Base-by-base conservation (phyloP, 2,329 filamentous ascomycete species). In the Tympanopsis confertula region DNA sequence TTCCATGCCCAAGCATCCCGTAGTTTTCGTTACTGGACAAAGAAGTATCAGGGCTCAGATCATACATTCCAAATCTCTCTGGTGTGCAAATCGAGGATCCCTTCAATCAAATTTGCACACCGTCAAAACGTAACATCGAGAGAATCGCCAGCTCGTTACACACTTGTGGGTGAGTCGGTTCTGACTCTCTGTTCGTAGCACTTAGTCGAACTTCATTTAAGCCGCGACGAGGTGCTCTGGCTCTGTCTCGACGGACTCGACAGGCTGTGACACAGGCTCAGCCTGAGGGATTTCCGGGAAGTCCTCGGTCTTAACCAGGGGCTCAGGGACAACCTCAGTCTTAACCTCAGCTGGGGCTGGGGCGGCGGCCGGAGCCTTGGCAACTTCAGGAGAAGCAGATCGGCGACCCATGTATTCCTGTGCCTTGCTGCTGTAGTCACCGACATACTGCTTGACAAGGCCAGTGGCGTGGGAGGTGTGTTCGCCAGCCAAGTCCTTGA, bases 341-440 rank as follows among this genome's bases (percentile, higher is more conserved):
- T 54, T 45, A 35, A 53, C 50, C 45, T 56, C 54, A n/a, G 24
- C 24, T 28, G 10, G 10, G 24, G 24, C 24, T 28, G 10, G 10
- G 24, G 24, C 24, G 24, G 10, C 24, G n/a, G 24, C 24, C 24
- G 10, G 10, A 10, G 10, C 17, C 30, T 33, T 33, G 30, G 15
- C 17, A 10, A 33, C 30, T 29, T 48, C 49, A 39, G 40, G 39
- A 7, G 41, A 40, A 33, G 43, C 39, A 17, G 12, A 13, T 29
- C 42, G 45, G 20, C 50, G 49, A 20, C 59, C 62, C 36, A 74
- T 65, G 48, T 65, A 62, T 44, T 72, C 72, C 49, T 74, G 68
- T 29, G 75, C 76, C 59, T 76, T 74, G 50, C 61, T 57, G 42
- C 67, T 69, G 57, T 77, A 78, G 45, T 78, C 70, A 44, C 66